Conservation (phyloP, 495 filamentous ascomycete species). For the Penicillium maclennaniae region DNA sequence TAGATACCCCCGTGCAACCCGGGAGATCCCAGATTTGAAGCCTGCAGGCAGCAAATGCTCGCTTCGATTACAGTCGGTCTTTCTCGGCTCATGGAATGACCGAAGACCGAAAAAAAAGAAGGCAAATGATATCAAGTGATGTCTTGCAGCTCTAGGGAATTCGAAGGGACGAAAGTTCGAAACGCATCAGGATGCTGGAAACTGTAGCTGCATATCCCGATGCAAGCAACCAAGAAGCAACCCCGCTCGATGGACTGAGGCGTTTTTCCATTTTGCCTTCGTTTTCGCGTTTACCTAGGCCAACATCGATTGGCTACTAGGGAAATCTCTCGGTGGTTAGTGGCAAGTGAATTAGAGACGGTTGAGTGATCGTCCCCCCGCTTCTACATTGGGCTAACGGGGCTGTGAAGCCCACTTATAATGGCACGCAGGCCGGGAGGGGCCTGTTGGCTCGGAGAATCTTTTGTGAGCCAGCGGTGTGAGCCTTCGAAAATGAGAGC, state of each 20-base stretch:
- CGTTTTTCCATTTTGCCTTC: not conserved
- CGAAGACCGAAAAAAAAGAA: not conserved
- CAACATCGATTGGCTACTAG: not conserved
- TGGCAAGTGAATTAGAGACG: not conserved
- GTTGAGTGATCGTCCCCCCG: not conserved
- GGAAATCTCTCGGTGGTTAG: not conserved
- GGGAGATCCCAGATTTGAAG: no score
- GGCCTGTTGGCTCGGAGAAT: conserved; percentile 1
- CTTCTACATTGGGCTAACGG: not conserved
- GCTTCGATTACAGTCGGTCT: not conserved
- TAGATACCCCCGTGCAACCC: no score
- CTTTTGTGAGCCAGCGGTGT: not conserved
- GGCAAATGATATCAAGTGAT: no score
- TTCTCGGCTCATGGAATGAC: not conserved
- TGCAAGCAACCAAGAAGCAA: not conserved
- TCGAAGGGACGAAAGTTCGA: not conserved
- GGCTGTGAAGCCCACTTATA: not conserved
- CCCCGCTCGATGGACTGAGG: not conserved
- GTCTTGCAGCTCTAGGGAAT: not conserved
- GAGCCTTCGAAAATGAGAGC: not conserved
- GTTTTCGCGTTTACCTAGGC: not conserved
- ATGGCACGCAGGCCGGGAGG: not conserved
- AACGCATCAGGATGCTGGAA: not conserved
- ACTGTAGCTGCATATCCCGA: conserved; percentile 1
- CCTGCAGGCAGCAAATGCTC: no score